Conservation (phyloP, 768 basidiomycete species). For the Lepiota venenata region DNA sequence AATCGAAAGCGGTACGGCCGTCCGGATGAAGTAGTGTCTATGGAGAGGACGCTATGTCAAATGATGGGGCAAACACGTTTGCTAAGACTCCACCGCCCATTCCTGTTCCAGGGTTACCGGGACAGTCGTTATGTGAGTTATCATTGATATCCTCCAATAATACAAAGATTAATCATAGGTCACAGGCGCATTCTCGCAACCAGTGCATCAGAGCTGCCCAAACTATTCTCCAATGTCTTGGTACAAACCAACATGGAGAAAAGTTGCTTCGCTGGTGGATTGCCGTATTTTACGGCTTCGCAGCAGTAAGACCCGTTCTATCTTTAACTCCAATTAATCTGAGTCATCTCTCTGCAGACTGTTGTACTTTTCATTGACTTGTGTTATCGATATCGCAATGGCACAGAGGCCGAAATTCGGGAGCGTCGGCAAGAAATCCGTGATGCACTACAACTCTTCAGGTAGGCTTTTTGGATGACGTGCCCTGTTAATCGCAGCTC, state of each 20-base stretch:
- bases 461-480: conserved; percentile 15
- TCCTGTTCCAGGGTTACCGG: conserved; percentile 21
- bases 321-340: background rate
- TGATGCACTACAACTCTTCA: conserved; percentile 20
- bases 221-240: conserved; percentile 19
- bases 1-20: conserved; percentile 15
- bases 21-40: conserved; percentile 11
- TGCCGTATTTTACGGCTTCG: conserved; percentile 21
- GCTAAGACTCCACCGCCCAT: conserved; percentile 23
- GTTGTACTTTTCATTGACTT: conserved; percentile 25
- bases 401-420: conserved; percentile 17
- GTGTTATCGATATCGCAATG: conserved; percentile 15
- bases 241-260: conserved; percentile 19
- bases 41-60: conserved; percentile 20
- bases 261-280: conserved; percentile 23
- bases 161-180: background rate
- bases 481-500: conserved; percentile 1
- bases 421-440: conserved; percentile 17
- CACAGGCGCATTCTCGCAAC: conserved; percentile 19
- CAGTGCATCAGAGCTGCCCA: conserved; percentile 23
- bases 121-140: conserved; percentile 21
- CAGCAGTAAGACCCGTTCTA: conserved; percentile 16
- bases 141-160: too few species aligned
- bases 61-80: conserved; percentile 24
- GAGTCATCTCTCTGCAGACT: conserved; percentile 10